Evolutionary conservation across 305 asterid species (phyloP).

Genomic region (Coffea humblotiana): DNA sequence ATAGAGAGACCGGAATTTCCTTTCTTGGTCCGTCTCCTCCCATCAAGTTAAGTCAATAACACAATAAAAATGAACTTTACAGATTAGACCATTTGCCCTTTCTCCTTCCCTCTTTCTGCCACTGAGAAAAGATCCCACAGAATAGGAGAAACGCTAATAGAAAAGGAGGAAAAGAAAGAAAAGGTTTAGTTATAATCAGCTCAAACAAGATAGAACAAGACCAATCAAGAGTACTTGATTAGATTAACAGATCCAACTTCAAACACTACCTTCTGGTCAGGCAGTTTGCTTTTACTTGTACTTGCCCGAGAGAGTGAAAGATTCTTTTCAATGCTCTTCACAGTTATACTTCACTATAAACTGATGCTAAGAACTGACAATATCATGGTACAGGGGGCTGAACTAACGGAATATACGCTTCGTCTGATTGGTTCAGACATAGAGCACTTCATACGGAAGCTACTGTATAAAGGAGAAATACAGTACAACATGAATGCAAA

Average conservation of each 20-base stretch:
- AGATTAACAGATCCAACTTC: background rate
- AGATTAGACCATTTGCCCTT: too few species aligned
- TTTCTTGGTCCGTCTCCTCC: too few species aligned
- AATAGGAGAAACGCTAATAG: background rate
- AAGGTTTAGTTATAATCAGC: background rate
- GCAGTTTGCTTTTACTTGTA: background rate
- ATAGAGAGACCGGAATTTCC: too few species aligned
- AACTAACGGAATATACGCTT: constrained; percentile 86
- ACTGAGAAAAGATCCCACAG: background rate
- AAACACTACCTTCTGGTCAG: background rate
- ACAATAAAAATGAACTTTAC: too few species aligned
- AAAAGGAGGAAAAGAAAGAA: background rate
- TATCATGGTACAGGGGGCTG: constrained; percentile 63
- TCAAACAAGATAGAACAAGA: background rate
- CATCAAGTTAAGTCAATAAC: too few species aligned
- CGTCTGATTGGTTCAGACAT: constrained; percentile 91
- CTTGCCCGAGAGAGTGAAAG: background rate
- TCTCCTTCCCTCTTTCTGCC: background rate
- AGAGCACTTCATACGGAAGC: constrained; percentile 79
- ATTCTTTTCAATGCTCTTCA: background rate
- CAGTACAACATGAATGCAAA: constrained; percentile 89
- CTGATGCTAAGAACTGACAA: background rate
- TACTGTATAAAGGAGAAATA: constrained; percentile 72
- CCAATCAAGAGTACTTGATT: background rate
- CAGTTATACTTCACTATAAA: background rate